Evolutionary conservation across 345 rosid species (phyloP).

Genomic region (Arabidopsis arenosa): DNA sequence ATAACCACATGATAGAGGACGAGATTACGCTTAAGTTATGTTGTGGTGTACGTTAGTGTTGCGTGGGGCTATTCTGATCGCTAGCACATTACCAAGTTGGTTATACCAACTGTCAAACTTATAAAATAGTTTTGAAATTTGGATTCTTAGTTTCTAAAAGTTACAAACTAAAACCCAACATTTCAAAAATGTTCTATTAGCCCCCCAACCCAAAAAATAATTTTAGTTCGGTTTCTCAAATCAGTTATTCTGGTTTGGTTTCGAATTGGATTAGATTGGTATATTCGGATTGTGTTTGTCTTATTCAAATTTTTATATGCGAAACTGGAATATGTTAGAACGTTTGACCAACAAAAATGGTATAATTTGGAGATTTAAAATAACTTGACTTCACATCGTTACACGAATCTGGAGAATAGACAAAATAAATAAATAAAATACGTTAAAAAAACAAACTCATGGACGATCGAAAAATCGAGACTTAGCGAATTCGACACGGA

Average conservation of each 20-base stretch:
- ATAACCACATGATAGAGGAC: conserved; percentile 18
- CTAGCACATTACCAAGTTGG: conserved; percentile 19
- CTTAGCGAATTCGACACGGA: conserved; percentile 30
- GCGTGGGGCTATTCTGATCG: conserved; percentile 61
- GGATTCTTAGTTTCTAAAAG: conserved; percentile 13
- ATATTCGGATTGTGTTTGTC: neutral
- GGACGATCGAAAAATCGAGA: neutral
- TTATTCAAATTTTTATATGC: neutral
- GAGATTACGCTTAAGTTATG: conserved; percentile 19
- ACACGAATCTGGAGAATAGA: conserved; percentile 6
- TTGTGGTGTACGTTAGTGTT: conserved; percentile 42
- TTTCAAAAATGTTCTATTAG: neutral
- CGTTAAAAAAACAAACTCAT: neutral
- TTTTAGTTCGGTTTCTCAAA: neutral
- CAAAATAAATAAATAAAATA: conserved; percentile 8
- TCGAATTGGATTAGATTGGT: neutral
- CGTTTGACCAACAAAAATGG: no score
- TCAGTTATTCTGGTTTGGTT: neutral
- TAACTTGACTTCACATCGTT: neutral
- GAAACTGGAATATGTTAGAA: neutral
- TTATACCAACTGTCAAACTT: no score
- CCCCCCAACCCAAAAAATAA: neutral
- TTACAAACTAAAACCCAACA: neutral
- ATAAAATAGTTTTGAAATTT: neutral
- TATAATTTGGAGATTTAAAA: neutral